Percentiles rank a stretch among this genome's conserved stretches.
Evolutionary conservation across 768 basidiomycete genomes (phyloP).

Genomic region (Daedaleopsis nitida): DNA sequence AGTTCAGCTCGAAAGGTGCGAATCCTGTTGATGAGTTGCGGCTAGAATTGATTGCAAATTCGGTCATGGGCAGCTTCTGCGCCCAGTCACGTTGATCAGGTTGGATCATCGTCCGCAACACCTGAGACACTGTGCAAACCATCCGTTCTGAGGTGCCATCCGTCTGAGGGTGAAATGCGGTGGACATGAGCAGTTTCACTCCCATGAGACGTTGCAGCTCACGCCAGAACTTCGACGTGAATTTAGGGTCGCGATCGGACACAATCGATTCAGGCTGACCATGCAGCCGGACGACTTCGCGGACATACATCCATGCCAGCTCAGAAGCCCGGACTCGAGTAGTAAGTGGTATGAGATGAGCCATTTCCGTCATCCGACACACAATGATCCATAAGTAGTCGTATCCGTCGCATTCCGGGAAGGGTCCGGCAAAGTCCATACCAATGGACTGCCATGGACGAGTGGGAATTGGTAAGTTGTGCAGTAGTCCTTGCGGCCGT

Average conservation of each 20-base stretch:
- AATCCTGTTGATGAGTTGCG: conserved; percentile 35
- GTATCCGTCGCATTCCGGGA: conserved; percentile 30
- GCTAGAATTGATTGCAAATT: conserved; percentile 43
- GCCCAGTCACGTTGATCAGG: conserved; percentile 35
- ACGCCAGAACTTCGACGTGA: conserved; percentile 41
- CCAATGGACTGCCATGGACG: conserved; percentile 40
- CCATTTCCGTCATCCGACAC: conserved; percentile 21
- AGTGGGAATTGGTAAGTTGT: conserved; percentile 31
- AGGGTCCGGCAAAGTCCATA: conserved; percentile 43
- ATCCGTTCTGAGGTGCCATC: conserved; percentile 28
- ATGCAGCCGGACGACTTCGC: conserved; percentile 24
- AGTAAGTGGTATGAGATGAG: conserved; percentile 20
- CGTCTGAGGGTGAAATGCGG: conserved; percentile 36
- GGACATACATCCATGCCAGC: conserved; percentile 20
- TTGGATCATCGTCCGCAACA: conserved; percentile 8
- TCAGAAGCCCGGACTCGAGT: conserved; percentile 17
- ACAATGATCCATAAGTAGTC: conserved; percentile 33
- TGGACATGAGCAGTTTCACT: conserved; percentile 28
- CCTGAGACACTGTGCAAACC: conserved; percentile 16
- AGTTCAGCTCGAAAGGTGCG: conserved; percentile 34
- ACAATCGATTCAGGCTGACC: conserved; percentile 28
- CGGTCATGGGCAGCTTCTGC: conserved; percentile 31
- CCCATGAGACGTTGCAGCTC: conserved; percentile 23
- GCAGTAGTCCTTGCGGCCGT: conserved; percentile 31
- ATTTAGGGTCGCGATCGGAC: conserved; percentile 35